A percentile compares a stretch with the other conserved stretches of the same genome.
Conservation (phyloP, 495 filamentous ascomycete species). For the Aspergillus nidulans region DNA sequence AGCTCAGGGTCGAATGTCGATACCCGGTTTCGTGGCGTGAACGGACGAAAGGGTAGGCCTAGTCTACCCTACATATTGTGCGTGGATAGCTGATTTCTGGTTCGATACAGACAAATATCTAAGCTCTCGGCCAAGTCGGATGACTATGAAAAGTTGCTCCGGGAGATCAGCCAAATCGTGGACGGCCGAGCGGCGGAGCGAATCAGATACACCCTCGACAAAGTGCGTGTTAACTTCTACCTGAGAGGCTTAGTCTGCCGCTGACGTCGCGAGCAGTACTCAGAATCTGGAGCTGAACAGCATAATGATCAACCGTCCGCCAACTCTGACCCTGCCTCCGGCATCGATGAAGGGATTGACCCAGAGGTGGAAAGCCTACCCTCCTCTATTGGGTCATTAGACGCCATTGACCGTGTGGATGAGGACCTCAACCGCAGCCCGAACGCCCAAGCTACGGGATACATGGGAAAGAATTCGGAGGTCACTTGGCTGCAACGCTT, state of each 20-base stretch:
- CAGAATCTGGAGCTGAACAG: constrained; percentile 19
- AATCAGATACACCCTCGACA: constrained; percentile 38
- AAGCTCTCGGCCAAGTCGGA: constrained; percentile 42
- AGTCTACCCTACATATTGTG: background rate
- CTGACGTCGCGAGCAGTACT: constrained; percentile 10
- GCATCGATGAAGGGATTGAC: constrained; percentile 30
- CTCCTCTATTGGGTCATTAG: constrained; percentile 58
- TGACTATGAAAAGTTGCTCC: constrained; percentile 47
- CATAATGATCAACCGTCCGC: constrained; percentile 28
- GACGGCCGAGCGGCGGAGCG: constrained; percentile 30
- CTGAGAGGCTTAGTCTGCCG: background rate
- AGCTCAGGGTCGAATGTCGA: constrained; percentile 44
- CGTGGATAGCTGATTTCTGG: constrained; percentile 11
- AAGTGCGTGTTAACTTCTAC: constrained; percentile 25
- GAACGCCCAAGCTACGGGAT: constrained; percentile 51
- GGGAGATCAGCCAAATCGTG: constrained; percentile 33
- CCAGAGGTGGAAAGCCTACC: constrained; percentile 26
- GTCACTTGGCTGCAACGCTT: constrained; percentile 57
- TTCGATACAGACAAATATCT: constrained; percentile 33
- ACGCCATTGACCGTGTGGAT: constrained; percentile 55
- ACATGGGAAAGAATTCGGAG: constrained; percentile 63
- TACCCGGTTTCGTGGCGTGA: constrained; percentile 59
- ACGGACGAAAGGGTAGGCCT: constrained; percentile 43
- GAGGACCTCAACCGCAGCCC: constrained; percentile 56
- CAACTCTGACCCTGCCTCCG: constrained; percentile 18